These are phyloP conservation scores for Fusarium sp. DNA, from an alignment of 2,329 filamentous ascomycete genomes.

Conservation along the genomic window DNA sequence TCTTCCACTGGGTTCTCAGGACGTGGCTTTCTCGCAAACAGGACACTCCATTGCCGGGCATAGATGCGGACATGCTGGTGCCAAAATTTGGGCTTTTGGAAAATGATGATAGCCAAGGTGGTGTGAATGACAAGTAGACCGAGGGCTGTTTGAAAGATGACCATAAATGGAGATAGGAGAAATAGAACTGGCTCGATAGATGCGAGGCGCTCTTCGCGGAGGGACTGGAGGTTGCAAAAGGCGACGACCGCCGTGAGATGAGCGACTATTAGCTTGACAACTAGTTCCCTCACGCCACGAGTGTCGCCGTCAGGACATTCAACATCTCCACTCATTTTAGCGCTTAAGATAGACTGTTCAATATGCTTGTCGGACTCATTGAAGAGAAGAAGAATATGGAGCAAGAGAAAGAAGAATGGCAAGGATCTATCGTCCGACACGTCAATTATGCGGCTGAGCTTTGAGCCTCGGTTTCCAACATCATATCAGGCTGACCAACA, in stretches of 20 bases:
- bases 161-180: constrained; percentile 7
- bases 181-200: constrained; percentile 24
- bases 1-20: fast-evolving
- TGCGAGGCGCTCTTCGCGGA: constrained; percentile 19
- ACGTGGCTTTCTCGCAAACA: constrained; percentile 3
- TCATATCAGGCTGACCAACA: not conserved
- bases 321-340: not conserved
- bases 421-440: not conserved
- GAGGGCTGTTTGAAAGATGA: not conserved
- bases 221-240: constrained; percentile 20
- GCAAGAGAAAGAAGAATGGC: not conserved
- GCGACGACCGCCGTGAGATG: constrained; percentile 17
- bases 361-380: not conserved
- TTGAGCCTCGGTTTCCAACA: not conserved
- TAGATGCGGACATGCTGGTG: not conserved
- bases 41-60: not conserved
- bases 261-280: constrained; percentile 23
- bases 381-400: not conserved
- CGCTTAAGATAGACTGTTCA: not conserved
- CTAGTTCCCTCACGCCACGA: constrained; percentile 4
- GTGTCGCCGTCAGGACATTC: not conserved
- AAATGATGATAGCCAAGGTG: not conserved
- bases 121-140: not conserved
- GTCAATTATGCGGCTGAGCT: not conserved
- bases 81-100: not conserved